Evolutionary conservation across 2,329 filamentous ascomycete genomes (phyloP).

Genomic region (Calycina herbarum): DNA sequence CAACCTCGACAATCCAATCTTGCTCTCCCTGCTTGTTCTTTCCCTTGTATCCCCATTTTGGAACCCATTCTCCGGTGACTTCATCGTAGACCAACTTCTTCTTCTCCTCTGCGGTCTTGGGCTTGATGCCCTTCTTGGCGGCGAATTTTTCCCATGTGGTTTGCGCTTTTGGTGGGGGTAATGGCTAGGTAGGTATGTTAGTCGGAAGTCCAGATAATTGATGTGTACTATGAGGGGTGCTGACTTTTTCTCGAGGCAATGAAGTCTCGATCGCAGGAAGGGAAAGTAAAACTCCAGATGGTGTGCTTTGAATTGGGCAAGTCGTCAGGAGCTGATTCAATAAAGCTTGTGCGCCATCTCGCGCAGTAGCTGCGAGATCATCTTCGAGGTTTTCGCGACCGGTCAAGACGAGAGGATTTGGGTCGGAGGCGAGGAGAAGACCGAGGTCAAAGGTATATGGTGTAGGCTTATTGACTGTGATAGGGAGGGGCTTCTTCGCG

Average conservation of each 20-base stretch:
- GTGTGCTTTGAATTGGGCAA: constrained; percentile 72
- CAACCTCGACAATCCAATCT: constrained; percentile 91
- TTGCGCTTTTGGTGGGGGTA: constrained; percentile 76
- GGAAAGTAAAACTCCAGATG: constrained; percentile 71
- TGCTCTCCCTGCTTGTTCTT: constrained; percentile 81
- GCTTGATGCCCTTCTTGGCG: constrained; percentile 93
- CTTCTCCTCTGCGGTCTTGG: constrained; percentile 76
- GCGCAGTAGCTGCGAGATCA: constrained; percentile 70
- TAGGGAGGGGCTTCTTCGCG: constrained; percentile 45
- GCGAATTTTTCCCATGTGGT: constrained; percentile 98
- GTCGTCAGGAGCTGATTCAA: constrained; percentile 93
- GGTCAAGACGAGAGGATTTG: constrained; percentile 72
- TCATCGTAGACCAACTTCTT: constrained; percentile 84
- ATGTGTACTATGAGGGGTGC: background rate
- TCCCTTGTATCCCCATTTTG: constrained; percentile 93
- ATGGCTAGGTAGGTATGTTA: constrained; percentile 46
- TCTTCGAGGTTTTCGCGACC: constrained; percentile 56
- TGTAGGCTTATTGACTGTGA: constrained; percentile 76
- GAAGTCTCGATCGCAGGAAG: constrained; percentile 70
- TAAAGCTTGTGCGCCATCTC: constrained; percentile 87
- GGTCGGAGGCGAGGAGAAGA: constrained; percentile 80
- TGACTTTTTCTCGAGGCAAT: constrained; percentile 80
- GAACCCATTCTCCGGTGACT: constrained; percentile 81
- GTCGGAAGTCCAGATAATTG: constrained; percentile 6
- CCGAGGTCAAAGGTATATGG: constrained; percentile 92